Base-by-base conservation (phyloP, 345 rosid species). In the sweet orange (Citrus sinensis) region DNA sequence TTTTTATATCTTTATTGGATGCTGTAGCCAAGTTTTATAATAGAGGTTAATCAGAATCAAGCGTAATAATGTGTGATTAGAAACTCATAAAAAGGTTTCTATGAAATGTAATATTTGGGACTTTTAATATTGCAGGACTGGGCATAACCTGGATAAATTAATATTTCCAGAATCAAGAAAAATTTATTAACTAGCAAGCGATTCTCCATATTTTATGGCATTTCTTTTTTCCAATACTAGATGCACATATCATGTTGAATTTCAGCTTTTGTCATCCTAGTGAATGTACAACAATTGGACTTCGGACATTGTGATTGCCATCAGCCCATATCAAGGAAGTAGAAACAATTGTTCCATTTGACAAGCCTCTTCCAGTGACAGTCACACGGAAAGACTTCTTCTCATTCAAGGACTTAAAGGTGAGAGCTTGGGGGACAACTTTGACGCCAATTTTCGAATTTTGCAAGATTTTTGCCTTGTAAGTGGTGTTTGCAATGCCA, bases 341-440 rank as follows among this genome's bases (percentile, higher is more conserved):
- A 14, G 86, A 83, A 51, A 71, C 46, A 69, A 74, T 62, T 9
- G 64, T 11, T 27, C 2, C 34, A 10, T n/a, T 56, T 19, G 19
- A 14, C 29, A 59, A 20, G 70, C 71, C 59, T 56, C 8, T 14
- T 17, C 76, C 87, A 0, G 69, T 73, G 37, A 88, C 83, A 19
- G 74, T 82, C 55, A 88, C 90, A 0, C 13, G 59, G 61, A 92
- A 92, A 34, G 87, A 71, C 78, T 81, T 83, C 79, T 80, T 87
- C 80, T 89, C 86, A 10, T 76, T 16, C n/a, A 74, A 1, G 5
- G 87, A 51, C 67, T 79, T 80, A 1, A 92, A 79, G 70, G 75
- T 49, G 71, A 90, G 79, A 61, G 78, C 80, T 17, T 7, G 7
- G 2, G 94, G 97, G 25, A 46, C 70, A 59, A 90, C 92, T 69